Conservation (phyloP, 805 yeast genomes). For the Ogataea thermomethanolica region DNA sequence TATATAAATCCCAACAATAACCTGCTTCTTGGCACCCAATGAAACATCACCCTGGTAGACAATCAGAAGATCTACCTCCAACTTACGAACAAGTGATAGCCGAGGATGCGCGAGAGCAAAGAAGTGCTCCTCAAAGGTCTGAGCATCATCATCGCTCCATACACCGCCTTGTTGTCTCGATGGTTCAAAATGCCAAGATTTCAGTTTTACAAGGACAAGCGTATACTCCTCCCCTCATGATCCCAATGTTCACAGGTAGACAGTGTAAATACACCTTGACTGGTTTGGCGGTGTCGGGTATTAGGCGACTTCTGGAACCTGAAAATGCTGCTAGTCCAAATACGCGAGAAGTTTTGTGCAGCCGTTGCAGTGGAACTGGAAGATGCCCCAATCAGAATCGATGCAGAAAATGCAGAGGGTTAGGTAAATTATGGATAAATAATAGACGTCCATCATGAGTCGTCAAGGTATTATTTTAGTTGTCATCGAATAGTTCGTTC, state of each 20-base stretch:
- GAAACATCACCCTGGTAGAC: no score
- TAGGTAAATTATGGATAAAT: no score
- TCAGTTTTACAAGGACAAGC: not conserved
- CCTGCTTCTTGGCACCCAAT: no score
- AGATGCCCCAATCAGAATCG: no score
- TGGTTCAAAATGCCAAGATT: constrained; percentile 1
- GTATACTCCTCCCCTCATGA: not conserved
- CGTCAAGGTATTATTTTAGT: constrained; percentile 1
- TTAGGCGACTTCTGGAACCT: not conserved
- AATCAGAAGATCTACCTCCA: constrained; percentile 19
- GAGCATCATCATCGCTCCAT: constrained; percentile 18
- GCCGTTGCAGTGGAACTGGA: no score
- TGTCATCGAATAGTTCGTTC: constrained; percentile 44
- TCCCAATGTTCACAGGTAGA: no score
- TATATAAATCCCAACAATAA: not conserved
- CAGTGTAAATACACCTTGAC: no score
- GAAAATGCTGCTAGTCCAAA: not conserved
- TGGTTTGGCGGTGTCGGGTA: no score
- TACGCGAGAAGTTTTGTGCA: no score
- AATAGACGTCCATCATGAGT: no score
- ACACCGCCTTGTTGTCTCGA: constrained; percentile 49
- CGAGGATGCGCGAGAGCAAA: constrained; percentile 31
- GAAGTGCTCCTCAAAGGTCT: constrained; percentile 74
- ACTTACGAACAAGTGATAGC: no score
- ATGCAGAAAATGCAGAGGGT: no score